These are phyloP conservation scores for Hura crepitans DNA, from an alignment of 441 rosid species.

Conservation along the genomic window DNA sequence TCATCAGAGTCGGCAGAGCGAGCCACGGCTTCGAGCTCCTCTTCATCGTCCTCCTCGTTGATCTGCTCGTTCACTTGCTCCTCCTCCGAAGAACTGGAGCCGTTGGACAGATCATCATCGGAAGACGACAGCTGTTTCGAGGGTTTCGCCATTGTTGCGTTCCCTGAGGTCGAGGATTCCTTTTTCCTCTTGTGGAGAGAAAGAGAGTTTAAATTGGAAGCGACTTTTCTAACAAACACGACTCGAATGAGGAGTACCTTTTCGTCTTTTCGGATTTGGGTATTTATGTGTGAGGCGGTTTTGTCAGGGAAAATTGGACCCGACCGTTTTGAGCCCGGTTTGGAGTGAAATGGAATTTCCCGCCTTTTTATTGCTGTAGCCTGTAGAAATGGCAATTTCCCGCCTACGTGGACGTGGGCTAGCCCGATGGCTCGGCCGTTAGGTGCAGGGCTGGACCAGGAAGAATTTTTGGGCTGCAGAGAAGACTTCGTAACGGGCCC, in stretches of 20 bases:
- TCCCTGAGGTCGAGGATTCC: constrained; percentile 41
- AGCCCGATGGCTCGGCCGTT: not conserved
- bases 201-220: constrained; percentile 6
- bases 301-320: not conserved
- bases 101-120: constrained; percentile 56
- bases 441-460: not conserved
- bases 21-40: constrained; percentile 96
- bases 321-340: not conserved
- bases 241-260: not conserved
- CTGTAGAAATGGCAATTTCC: constrained; percentile 23
- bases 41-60: constrained; percentile 80
- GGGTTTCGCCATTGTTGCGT: constrained; percentile 50
- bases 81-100: constrained; percentile 56
- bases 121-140: constrained; percentile 58
- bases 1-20: constrained; percentile 69
- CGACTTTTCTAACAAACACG: not conserved
- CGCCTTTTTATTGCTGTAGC: constrained; percentile 36
- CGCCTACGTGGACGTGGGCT: constrained; percentile 12
- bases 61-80: constrained; percentile 61
- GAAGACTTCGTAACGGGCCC: too few species aligned
- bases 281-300: constrained; percentile 6
- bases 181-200: not conserved
- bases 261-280: not conserved
- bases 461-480: not conserved
- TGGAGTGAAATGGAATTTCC: constrained; percentile 36